Conservation (phyloP, 2,329 filamentous ascomycete genomes). For the Lecanicillium sp. region DNA sequence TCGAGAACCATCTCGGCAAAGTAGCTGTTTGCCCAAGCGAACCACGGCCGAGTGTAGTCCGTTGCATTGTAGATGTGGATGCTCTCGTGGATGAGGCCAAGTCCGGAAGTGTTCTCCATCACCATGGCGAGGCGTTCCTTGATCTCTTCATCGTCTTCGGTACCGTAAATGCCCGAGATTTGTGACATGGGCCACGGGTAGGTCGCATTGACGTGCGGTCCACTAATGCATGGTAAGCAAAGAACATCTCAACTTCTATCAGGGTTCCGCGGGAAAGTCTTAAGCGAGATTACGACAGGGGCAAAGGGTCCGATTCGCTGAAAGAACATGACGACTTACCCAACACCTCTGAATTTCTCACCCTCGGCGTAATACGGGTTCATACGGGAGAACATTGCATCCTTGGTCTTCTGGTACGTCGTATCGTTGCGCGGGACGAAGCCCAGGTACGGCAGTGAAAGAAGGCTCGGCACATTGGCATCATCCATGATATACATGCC, state of each 20-base stretch:
- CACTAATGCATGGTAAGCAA: constrained; percentile 31
- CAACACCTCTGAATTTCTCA: constrained; percentile 16
- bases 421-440: constrained; percentile 51
- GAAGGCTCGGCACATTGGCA: constrained; percentile 60
- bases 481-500: constrained; percentile 62
- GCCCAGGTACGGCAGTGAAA: constrained; percentile 57
- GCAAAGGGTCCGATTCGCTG: too few relatives aligned
- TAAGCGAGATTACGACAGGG: too few relatives aligned
- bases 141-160: constrained; percentile 26
- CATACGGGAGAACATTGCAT: constrained; percentile 64
- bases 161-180: constrained; percentile 45
- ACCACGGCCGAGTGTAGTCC: constrained; percentile 38
- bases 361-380: constrained; percentile 64
- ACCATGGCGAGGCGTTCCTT: constrained; percentile 27
- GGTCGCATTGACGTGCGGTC: constrained; percentile 53
- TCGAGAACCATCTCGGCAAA: constrained; percentile 51
- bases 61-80: constrained; percentile 32
- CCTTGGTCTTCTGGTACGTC: constrained; percentile 71
- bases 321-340: constrained; percentile 11
- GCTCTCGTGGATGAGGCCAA: constrained; percentile 42
- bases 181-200: constrained; percentile 50
- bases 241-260: neutral
- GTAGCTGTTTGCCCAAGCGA: constrained; percentile 35
- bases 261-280: too few relatives aligned
- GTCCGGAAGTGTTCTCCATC: constrained; percentile 30